phyloP scores from a whole-genome alignment of 148 eudicot genomes.

The Silene conica region DNA sequence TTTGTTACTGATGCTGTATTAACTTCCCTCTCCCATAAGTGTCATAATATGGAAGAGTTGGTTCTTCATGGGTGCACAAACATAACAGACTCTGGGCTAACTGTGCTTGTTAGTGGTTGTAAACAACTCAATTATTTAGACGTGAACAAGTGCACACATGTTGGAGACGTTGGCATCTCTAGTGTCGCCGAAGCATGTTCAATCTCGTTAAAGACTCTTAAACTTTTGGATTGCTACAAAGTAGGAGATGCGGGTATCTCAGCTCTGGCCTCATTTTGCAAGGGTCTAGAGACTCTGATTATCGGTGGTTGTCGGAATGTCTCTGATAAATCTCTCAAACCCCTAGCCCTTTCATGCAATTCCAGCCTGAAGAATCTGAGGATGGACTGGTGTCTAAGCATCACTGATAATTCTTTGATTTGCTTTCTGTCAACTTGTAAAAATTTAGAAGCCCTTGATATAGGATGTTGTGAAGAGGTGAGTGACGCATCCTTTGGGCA shows the following conservation, averaged over 20 bases:
- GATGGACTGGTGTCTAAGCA: slow-evolving; percentile 92
- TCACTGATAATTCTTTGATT: slow-evolving; percentile 62
- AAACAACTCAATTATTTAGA: slow-evolving; percentile 53
- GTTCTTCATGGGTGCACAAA: slow-evolving; percentile 68
- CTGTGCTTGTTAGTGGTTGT: slow-evolving; percentile 61
- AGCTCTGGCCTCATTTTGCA: slow-evolving; percentile 58
- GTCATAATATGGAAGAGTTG: slow-evolving; percentile 61
- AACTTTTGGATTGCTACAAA: slow-evolving; percentile 70
- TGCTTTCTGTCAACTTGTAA: slow-evolving; percentile 54
- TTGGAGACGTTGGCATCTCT: slow-evolving; percentile 69
- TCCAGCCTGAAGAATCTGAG: slow-evolving; percentile 53
- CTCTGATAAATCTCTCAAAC: slow-evolving; percentile 55
- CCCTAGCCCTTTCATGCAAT: slow-evolving; percentile 49
- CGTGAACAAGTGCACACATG: slow-evolving; percentile 70
- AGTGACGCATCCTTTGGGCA: slow-evolving; percentile 75
- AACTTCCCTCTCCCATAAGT: slow-evolving; percentile 53
- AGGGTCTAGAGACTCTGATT: slow-evolving; percentile 64
- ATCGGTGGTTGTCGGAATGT: slow-evolving; percentile 81
- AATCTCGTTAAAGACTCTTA: slow-evolving; percentile 53
- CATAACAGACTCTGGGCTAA: slow-evolving; percentile 70
- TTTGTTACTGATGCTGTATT: slow-evolving; percentile 56
- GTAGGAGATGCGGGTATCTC: slow-evolving; percentile 66
- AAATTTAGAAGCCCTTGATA: slow-evolving; percentile 67
- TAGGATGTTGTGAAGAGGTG: slow-evolving; percentile 87
- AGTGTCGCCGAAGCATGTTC: slow-evolving; percentile 63